phyloP scores from a whole-genome alignment of 2,329 filamentous ascomycete genomes.

The Epichloe baconii region DNA sequence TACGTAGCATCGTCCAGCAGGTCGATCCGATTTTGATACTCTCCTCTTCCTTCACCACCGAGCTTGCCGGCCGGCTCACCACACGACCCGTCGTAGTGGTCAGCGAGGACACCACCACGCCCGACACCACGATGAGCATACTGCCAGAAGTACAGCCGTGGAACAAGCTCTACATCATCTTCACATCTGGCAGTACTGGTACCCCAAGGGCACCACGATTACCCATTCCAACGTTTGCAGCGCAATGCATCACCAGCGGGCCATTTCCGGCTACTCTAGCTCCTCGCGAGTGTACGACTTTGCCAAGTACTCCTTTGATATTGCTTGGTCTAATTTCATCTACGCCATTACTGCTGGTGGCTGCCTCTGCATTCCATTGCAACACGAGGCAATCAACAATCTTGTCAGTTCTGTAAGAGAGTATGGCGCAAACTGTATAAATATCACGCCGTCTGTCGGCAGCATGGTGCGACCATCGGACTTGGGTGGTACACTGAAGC shows the following conservation, averaged over 20 bases:
- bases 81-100: conserved; percentile 5
- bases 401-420: conserved; percentile 6
- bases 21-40: conserved; percentile 10
- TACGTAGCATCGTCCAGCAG: conserved; percentile 9
- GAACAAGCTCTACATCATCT: conserved; percentile 10
- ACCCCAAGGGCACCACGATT: conserved; percentile 13
- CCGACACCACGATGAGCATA: conserved; percentile 7
- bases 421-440: conserved; percentile 6
- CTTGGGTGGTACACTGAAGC: conserved; percentile 5
- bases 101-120: not conserved
- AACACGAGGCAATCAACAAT: conserved; percentile 7
- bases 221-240: conserved; percentile 12
- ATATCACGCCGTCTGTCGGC: conserved; percentile 11
- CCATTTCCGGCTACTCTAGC: conserved; percentile 7
- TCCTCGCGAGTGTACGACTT: conserved; percentile 9
- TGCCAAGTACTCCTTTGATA: conserved; percentile 5
- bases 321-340: conserved; percentile 1
- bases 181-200: conserved; percentile 11
- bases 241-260: conserved; percentile 9
- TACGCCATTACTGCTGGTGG: conserved; percentile 3
- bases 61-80: conserved; percentile 4
- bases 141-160: conserved; percentile 5
- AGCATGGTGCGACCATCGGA: conserved; percentile 5
- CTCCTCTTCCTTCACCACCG: conserved; percentile 5
- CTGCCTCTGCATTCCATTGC: conserved; percentile 10